Percentiles rank a stretch among this genome's conserved stretches.
Conservation (phyloP, 306 rosid species). For the Cicer chorassanicum region DNA sequence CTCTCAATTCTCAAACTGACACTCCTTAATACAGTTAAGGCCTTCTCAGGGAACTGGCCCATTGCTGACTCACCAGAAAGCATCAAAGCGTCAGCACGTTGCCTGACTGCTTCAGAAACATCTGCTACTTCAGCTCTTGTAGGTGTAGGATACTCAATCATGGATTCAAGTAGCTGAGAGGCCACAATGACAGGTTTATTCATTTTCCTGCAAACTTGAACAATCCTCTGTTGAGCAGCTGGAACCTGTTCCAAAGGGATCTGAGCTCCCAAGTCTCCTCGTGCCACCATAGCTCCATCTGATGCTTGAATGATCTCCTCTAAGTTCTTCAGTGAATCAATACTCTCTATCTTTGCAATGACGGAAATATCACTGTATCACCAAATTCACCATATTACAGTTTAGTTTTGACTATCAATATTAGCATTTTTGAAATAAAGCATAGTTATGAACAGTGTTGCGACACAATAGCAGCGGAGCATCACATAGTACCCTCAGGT, state of each 20-base stretch:
- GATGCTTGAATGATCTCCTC: conserved; percentile 90
- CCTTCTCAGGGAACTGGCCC: conserved; percentile 99
- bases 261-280: conserved; percentile 99
- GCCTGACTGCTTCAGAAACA: conserved; percentile 99
- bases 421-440: conserved; percentile 22
- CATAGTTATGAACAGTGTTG: neutral
- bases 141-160: conserved; percentile 99
- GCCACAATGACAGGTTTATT: conserved; percentile 99
- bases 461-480: neutral
- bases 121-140: conserved; percentile 99
- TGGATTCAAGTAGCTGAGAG: conserved; percentile 95
- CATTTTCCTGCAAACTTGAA: conserved; percentile 91
- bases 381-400: conserved; percentile 41
- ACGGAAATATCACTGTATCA: conserved; percentile 77
- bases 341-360: conserved; percentile 95
- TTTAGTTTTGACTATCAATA: neutral
- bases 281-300: conserved; percentile 99
- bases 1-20: conserved; percentile 96
- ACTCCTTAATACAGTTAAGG: conserved; percentile 89
- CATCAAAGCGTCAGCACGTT: conserved; percentile 98
- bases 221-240: conserved; percentile 89
- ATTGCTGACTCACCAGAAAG: conserved; percentile 99
- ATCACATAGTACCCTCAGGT: neutral
- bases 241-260: conserved; percentile 98
- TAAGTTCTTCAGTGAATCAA: conserved; percentile 93